These are phyloP conservation scores for Naematelia encephala DNA, from an alignment of 768 basidiomycete genomes.

Conservation along the genomic window DNA sequence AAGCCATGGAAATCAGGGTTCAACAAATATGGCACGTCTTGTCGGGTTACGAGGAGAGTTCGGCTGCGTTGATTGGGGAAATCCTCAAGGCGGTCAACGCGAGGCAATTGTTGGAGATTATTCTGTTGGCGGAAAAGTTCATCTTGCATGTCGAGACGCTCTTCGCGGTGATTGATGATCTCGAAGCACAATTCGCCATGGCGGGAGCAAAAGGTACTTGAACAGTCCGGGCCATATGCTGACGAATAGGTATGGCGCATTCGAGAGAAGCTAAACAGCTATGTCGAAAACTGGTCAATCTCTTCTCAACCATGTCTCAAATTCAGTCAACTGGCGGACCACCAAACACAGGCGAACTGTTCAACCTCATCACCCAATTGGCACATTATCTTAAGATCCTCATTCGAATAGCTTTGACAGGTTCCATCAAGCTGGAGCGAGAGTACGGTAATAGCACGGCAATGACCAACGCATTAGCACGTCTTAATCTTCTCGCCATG, in stretches of 20 bases:
- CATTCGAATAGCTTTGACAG: constrained; percentile 94
- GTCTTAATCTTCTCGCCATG: constrained; percentile 80
- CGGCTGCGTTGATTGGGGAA: constrained; percentile 96
- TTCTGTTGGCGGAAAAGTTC: constrained; percentile 97
- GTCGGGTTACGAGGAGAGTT: constrained; percentile 98
- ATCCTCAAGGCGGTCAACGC: constrained; percentile 98
- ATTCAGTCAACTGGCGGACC: constrained; percentile 56
- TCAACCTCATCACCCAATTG: constrained; percentile 95
- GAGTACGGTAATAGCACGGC: constrained; percentile 79
- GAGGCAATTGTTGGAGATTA: constrained; percentile 91
- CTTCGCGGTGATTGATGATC: constrained; percentile 93
- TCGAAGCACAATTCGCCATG: constrained; percentile 79
- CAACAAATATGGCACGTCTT: constrained; percentile 99
- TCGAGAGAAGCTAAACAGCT: constrained; percentile 97
- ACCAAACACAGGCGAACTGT: constrained; percentile 74
- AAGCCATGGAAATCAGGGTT: constrained; percentile 93
- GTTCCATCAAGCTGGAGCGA: constrained; percentile 89
- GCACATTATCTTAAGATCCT: constrained; percentile 99
- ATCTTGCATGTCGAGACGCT: constrained; percentile 97
- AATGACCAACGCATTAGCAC: constrained; percentile 84
- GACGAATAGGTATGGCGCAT: constrained; percentile 83
- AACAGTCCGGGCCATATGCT: neutral
- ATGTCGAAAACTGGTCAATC: constrained; percentile 96
- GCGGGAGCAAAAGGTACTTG: constrained; percentile 76
- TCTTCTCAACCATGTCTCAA: constrained; percentile 92